Percentiles rank a stretch among this genome's conserved stretches.
phyloP scores from a whole-genome alignment of 208 protist species.

The Trypanosoma cruzi region DNA sequence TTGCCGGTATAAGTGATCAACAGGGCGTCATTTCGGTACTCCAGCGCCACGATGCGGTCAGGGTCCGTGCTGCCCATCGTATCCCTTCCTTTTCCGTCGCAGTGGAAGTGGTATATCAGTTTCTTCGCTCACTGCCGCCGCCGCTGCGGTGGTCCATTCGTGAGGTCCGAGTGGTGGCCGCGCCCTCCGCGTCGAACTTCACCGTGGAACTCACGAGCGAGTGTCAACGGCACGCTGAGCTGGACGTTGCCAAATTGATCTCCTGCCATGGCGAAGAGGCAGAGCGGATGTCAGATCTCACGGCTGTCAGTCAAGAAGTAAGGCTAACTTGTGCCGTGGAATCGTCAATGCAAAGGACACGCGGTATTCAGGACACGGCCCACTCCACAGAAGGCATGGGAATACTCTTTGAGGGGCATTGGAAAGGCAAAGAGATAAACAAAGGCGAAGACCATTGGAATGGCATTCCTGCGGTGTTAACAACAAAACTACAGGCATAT shows the following conservation, averaged over 20 bases:
- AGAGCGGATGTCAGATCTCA: constrained; percentile 14
- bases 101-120: constrained; percentile 30
- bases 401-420: neutral
- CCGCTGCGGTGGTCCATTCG: constrained; percentile 1
- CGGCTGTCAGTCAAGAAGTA: constrained; percentile 15
- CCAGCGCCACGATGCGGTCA: constrained; percentile 15
- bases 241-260: neutral
- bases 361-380: neutral
- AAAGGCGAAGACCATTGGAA: neutral
- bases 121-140: constrained; percentile 13
- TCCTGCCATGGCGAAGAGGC: neutral
- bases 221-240: neutral
- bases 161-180: constrained; percentile 1
- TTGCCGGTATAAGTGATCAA: neutral
- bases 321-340: constrained; percentile 2
- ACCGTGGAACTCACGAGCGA: constrained; percentile 14
- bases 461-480: neutral
- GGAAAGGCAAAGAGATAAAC: neutral
- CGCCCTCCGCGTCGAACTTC: constrained; percentile 6
- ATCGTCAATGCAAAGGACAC: neutral
- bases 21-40: constrained; percentile 32
- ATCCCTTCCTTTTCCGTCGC: constrained; percentile 50
- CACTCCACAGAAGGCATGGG: neutral
- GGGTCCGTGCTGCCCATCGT: constrained; percentile 40
- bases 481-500: neutral